Percentiles rank a stretch among this genome's conserved stretches.
Evolutionary conservation across 2,329 filamentous ascomycete species (phyloP).

Genomic region (Xylaria sp.): DNA sequence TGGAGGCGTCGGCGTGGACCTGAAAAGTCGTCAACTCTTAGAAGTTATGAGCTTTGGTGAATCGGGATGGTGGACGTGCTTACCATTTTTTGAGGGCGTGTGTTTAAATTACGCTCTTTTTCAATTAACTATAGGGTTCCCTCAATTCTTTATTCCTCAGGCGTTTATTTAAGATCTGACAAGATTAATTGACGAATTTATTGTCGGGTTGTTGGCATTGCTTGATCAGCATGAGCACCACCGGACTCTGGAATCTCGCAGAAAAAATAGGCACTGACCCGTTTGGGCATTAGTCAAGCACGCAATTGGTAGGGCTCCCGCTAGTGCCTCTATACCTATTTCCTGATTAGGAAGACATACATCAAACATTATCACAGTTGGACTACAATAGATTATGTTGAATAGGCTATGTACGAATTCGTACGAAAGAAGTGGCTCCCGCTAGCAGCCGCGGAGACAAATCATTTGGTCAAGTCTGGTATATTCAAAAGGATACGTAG

Average conservation of each 20-base stretch:
- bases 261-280: slow-evolving; percentile 8
- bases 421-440: too few species aligned
- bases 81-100: slow-evolving; percentile 24
- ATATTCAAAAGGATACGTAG: too few species aligned
- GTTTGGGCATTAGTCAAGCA: slow-evolving; percentile 18
- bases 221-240: neutral
- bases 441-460: too few species aligned
- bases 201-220: neutral
- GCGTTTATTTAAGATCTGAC: neutral
- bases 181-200: neutral
- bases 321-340: neutral
- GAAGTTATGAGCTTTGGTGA: neutral
- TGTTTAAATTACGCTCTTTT: neutral
- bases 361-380: too few species aligned
- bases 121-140: neutral
- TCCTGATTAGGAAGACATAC: neutral
- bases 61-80: neutral
- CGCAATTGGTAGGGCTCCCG: slow-evolving; percentile 3
- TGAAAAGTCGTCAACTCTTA: slow-evolving; percentile 44
- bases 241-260: neutral
- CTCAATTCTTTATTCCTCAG: neutral
- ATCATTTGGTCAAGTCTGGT: too few species aligned
- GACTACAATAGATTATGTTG: neutral
- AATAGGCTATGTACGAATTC: too few species aligned
- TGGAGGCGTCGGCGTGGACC: slow-evolving; percentile 84